Evolutionary conservation across 352 stramenopile species (phyloP).

Genomic region (Phytopythium montanum): DNA sequence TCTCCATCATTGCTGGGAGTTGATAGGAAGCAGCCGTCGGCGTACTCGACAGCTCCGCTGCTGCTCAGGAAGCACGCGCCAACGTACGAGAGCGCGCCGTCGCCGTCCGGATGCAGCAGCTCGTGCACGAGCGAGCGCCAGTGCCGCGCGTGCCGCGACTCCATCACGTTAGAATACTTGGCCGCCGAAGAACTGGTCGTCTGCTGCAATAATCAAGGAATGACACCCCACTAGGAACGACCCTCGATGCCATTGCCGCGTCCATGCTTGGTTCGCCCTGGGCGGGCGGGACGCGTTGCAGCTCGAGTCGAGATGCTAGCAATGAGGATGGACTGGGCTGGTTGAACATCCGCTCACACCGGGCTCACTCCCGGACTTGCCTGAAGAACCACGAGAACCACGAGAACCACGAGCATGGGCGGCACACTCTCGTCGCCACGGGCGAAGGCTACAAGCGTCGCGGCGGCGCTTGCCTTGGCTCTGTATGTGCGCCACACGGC

Average conservation of each 20-base stretch:
- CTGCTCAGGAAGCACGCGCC: slow-evolving; percentile 43
- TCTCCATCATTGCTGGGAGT: background rate
- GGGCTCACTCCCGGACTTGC: background rate
- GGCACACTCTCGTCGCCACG: background rate
- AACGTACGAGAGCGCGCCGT: slow-evolving; percentile 22
- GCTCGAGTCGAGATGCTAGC: background rate
- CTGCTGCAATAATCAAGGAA: background rate
- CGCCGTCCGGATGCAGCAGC: slow-evolving; percentile 14
- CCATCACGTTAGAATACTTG: slow-evolving; percentile 11
- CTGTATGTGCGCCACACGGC: slow-evolving; percentile 18
- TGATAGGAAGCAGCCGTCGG: slow-evolving; percentile 39
- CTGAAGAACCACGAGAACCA: background rate
- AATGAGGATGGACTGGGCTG: background rate
- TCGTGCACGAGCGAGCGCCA: slow-evolving; percentile 42
- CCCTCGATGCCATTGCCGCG: background rate
- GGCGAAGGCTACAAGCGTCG: slow-evolving; percentile 4
- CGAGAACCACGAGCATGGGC: slow-evolving; percentile 1
- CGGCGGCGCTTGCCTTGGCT: slow-evolving; percentile 7
- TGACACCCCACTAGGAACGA: background rate
- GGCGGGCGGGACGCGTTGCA: background rate
- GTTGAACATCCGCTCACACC: background rate
- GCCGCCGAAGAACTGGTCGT: no score
- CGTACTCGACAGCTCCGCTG: slow-evolving; percentile 32
- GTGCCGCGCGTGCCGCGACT: slow-evolving; percentile 35
- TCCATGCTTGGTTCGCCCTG: background rate